Evolutionary conservation across 805 yeast species (phyloP), one percentile per base, ranked within the genome.

Genomic region (Hanseniaspora lachancei): DNA sequence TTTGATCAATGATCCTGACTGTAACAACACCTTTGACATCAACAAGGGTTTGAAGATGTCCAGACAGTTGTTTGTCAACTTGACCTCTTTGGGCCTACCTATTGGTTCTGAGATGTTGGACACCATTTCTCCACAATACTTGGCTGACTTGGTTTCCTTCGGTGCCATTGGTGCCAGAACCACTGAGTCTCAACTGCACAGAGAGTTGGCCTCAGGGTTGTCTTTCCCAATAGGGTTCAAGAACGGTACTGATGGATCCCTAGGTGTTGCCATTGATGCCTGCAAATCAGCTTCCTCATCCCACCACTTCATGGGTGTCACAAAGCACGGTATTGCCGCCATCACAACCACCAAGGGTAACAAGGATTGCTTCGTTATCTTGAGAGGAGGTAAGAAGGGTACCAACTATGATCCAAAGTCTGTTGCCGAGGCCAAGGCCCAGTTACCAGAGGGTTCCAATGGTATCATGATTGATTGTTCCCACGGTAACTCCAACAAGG

Each of bases 91-190:
- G 65, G 91, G 89, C 58, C 69, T 91, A 57, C 97, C 98, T 55
- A 91, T 91, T 65, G 98, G 95, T 54, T 84, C 93, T 46, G 98
- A 91, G 73, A 93, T 91, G 98, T 80, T 91, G 70, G 98, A 91
- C 71, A 93, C 97, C 59, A 91, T 91, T 60, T 86, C 96, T 36
- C 98, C 98, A 20, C 98, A 91, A 77, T 91, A 78, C 77, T 77
- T 91, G 62, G 82, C 91, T 27, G 98, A 93, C 70, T 77, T 89
- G 63, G 77, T 91, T 61, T 84, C 95, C 36, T 81, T 91, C 62
- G 98, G 98, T 66, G 98, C 98, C 58, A 89, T 91, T 72, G 98
- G 98, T 67, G 98, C 98, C 57, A 84, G 98, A 76, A 91, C 98
- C 58, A 91, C 98, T 49, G 98, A 91, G 74, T 91, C 97, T 46